Evolutionary conservation across 225 moss, liverwort and hornwort species (phyloP).

Genomic region (Climacium dendroides): DNA sequence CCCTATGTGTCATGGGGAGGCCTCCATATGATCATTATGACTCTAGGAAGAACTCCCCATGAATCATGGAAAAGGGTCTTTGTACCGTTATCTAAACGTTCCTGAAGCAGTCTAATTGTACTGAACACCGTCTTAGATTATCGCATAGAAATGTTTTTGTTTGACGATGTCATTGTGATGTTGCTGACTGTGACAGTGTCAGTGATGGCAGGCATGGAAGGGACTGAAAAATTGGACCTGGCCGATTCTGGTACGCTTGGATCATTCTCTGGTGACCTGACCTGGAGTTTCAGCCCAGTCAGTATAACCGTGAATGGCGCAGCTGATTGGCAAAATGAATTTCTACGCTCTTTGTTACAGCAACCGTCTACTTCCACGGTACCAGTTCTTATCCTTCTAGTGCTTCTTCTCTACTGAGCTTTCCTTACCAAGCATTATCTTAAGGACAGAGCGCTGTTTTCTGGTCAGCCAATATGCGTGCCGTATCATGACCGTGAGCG

Average conservation of each 20-base stretch:
- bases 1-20: neutral
- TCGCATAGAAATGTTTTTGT: neutral
- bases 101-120: neutral
- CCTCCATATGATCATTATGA: neutral
- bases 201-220: neutral
- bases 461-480: neutral
- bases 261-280: slow-evolving; percentile 30
- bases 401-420: neutral
- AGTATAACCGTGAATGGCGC: neutral
- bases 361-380: slow-evolving; percentile 30
- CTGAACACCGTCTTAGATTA: neutral
- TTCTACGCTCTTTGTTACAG: slow-evolving; percentile 26
- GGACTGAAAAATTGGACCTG: neutral
- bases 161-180: neutral
- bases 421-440: neutral
- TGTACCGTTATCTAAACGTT: neutral
- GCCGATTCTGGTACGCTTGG: slow-evolving; percentile 18
- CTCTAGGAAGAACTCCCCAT: neutral
- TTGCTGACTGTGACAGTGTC: neutral
- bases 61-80: neutral
- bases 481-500: neutral
- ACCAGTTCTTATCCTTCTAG: neutral
- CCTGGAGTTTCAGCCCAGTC: neutral
- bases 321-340: slow-evolving; percentile 23
- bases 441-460: neutral